Evolutionary conservation across 306 rosid genomes (phyloP).

Genomic region (Vigna hirtella): DNA sequence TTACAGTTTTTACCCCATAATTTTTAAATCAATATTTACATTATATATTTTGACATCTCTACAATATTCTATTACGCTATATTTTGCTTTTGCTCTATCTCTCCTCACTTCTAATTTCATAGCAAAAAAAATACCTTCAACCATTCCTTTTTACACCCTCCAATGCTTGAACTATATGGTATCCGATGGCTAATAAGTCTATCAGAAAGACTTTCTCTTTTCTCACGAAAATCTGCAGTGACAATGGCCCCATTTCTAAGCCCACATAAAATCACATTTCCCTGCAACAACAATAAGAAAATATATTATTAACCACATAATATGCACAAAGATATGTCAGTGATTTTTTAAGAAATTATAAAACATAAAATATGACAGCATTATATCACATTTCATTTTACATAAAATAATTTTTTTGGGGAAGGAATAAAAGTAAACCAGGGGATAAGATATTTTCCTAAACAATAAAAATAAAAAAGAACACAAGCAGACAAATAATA

Average conservation of each 20-base stretch:
- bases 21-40: conserved; percentile 11
- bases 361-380: neutral
- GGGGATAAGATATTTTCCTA: neutral
- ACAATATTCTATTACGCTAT: conserved; percentile 28
- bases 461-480: neutral
- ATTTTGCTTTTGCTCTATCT: neutral
- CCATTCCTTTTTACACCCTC: conserved; percentile 57
- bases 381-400: conserved; percentile 12
- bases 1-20: neutral
- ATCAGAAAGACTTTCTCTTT: conserved; percentile 49
- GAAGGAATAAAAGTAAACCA: neutral
- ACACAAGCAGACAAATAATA: conserved; percentile 1
- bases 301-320: conserved; percentile 25
- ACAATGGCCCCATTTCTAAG: conserved; percentile 92
- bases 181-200: conserved; percentile 61
- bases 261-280: conserved; percentile 85
- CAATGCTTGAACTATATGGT: conserved; percentile 41
- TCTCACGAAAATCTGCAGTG: conserved; percentile 77
- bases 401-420: conserved; percentile 11
- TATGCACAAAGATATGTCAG: conserved; percentile 3
- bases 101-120: conserved; percentile 17
- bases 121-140: conserved; percentile 62
- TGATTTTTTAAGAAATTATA: neutral
- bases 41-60: conserved; percentile 15
- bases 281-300: conserved; percentile 57